Evolutionary conservation across 352 stramenopile genomes (phyloP), one percentile per base, ranked within the genome.

Genomic region (Pythium pectinolyticum): DNA sequence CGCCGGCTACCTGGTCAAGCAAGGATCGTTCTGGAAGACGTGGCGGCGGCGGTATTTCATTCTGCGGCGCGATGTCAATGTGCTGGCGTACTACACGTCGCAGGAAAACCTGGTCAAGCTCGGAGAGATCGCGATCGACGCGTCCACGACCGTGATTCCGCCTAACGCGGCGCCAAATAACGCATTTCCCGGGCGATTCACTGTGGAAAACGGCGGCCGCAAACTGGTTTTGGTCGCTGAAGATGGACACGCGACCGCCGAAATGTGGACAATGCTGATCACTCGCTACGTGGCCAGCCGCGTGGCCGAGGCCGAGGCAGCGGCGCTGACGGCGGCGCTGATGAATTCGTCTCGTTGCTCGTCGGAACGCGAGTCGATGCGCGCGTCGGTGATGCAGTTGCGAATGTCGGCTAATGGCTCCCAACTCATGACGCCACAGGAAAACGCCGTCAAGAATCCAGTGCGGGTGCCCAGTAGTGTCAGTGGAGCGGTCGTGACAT

Each of bases 1-100:
- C 24, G 77, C 74, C 20, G 86, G 86, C 7, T 92, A 92, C 55
- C 66, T 95, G 32, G 74, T 92, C 46, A 95, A 95, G 60, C 83
- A 91, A 35, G 86, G 86, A 19, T 95, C 86, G 30, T 95, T 94
- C 73, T 95, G 86, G 86, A 92, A 92, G 64, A 91, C 80, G 7
- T 95, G 86, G 86, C 73, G 80, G 43, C 78, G 80, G 2, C 74
- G 86, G 20, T 95, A 90, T 57, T 95, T 95, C 49, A 91, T 95
- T 53, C 48, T 95, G 54, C 82, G 86, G 14, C 68, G 82, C 15
- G 86, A 95, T 40, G 54, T 86, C 4, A 82, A 82, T 6, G 70
- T 94, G 43, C 61, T 95, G 4, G 80, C 78, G 61, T 95, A 95
- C 70, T 95, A 94, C 70, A 82, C 80, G 45, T 92, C 84, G 7